Conservation (phyloP, 345 rosid genomes). For the Erodium maritimum region DNA sequence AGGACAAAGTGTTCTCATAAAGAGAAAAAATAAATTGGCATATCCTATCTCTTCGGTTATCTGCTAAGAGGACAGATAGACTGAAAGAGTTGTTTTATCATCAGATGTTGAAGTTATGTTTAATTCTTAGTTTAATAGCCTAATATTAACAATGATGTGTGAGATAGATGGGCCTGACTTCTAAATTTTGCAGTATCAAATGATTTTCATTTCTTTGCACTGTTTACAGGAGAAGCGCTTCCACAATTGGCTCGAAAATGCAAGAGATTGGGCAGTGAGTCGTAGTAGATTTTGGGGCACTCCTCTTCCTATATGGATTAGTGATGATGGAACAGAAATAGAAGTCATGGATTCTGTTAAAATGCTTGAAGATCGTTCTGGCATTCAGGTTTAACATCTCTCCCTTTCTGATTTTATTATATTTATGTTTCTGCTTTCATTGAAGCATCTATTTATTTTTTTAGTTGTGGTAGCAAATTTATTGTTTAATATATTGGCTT, state of each 20-base stretch:
- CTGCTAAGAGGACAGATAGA: too few relatives aligned
- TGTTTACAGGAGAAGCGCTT: constrained; percentile 75
- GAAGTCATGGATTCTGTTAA: constrained; percentile 71
- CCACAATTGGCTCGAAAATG: constrained; percentile 99
- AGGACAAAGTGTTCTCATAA: too few relatives aligned
- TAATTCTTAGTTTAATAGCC: too few relatives aligned
- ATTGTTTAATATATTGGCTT: not conserved
- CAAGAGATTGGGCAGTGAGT: constrained; percentile 98
- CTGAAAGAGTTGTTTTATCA: too few relatives aligned
- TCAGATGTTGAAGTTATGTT: too few relatives aligned
- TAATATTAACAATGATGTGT: too few relatives aligned
- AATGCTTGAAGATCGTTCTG: constrained; percentile 84
- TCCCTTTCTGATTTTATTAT: constrained; percentile 1
- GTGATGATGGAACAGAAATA: constrained; percentile 77
- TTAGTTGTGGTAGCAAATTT: not conserved
- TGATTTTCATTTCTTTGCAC: not conserved
- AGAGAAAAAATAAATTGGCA: too few relatives aligned
- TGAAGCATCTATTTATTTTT: not conserved
- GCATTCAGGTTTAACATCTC: constrained; percentile 49
- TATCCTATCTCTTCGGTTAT: too few relatives aligned
- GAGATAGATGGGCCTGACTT: not conserved
- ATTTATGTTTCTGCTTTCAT: not conserved
- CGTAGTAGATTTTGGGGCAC: constrained; percentile 99
- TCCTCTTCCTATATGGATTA: constrained; percentile 90
- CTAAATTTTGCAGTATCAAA: too few relatives aligned